These are phyloP conservation scores for Aeschynomene evenia DNA, from an alignment of 306 rosid species.

Conservation along the genomic window DNA sequence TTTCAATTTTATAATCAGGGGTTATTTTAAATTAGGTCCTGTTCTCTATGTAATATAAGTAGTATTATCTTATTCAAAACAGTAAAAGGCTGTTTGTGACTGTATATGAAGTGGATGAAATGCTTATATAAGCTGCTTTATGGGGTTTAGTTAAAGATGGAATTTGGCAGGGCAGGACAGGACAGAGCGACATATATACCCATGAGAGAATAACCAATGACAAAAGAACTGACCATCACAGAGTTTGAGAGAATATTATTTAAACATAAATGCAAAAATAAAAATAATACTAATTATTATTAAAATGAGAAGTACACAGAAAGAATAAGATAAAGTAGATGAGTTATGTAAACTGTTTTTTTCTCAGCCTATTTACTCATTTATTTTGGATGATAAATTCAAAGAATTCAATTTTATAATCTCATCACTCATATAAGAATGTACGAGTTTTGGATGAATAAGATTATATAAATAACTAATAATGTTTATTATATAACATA, in stretches of 20 bases:
- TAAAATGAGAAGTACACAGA: conserved; percentile 17
- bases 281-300: neutral
- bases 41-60: neutral
- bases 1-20: neutral
- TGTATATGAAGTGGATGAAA: conserved; percentile 60
- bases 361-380: no score
- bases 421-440: no score
- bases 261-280: neutral
- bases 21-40: no score
- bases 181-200: conserved; percentile 27
- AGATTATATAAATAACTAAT: no score
- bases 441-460: no score
- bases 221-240: conserved; percentile 35
- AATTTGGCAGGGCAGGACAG: conserved; percentile 70
- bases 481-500: no score
- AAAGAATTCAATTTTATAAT: no score
- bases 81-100: conserved; percentile 87
- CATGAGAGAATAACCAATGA: conserved; percentile 41
- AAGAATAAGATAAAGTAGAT: conserved; percentile 15
- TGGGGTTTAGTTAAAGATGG: conserved; percentile 78
- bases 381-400: no score
- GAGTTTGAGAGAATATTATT: conserved; percentile 35
- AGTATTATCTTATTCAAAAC: conserved; percentile 34
- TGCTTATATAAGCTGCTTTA: conserved; percentile 64
- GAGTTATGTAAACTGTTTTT: no score